A percentile compares a stretch with the other conserved stretches of the same genome.
Evolutionary conservation across 192 early-diverging fungal species (phyloP).

Genomic region (Coemansia guatemalensis): DNA sequence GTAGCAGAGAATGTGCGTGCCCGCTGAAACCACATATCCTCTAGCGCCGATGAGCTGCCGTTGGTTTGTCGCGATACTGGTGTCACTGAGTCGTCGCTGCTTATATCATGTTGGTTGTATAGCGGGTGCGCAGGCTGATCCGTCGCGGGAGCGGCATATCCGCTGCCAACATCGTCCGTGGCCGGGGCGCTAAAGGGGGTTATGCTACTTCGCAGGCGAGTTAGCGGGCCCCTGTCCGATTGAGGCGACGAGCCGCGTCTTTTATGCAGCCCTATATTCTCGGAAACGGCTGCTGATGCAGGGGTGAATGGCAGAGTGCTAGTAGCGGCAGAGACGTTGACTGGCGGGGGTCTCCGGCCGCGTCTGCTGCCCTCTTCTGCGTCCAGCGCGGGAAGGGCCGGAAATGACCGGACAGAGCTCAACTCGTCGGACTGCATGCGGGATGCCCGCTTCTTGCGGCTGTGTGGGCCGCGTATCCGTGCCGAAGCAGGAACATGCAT

Average conservation of each 20-base stretch:
- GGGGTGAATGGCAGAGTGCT: not conserved
- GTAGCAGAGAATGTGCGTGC: constrained; percentile 33
- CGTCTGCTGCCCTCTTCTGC: not conserved
- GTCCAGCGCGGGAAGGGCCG: not conserved
- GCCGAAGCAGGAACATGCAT: not conserved
- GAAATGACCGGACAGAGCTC: constrained; percentile 5
- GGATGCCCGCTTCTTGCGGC: not conserved
- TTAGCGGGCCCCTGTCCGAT: too few relatives aligned
- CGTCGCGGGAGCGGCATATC: not conserved
- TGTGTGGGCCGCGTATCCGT: not conserved
- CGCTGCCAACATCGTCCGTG: not conserved
- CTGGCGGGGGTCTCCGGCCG: constrained; percentile 1
- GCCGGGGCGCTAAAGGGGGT: not conserved
- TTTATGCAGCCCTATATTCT: not conserved
- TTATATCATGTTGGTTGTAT: constrained; percentile 5
- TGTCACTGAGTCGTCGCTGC: constrained; percentile 8
- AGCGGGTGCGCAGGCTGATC: not conserved
- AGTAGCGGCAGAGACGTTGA: constrained; percentile 1
- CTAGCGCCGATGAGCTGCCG: constrained; percentile 16
- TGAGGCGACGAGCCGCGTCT: too few relatives aligned
- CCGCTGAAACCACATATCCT: constrained; percentile 28
- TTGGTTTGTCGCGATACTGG: not conserved
- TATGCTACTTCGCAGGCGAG: not conserved
- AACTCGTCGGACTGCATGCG: not conserved
- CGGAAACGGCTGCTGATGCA: not conserved